Percentiles rank a stretch among this genome's conserved stretches.
These are phyloP conservation scores for Aspergillus flavus DNA, from an alignment of 2,329 filamentous ascomycete genomes.

Conservation along the genomic window DNA sequence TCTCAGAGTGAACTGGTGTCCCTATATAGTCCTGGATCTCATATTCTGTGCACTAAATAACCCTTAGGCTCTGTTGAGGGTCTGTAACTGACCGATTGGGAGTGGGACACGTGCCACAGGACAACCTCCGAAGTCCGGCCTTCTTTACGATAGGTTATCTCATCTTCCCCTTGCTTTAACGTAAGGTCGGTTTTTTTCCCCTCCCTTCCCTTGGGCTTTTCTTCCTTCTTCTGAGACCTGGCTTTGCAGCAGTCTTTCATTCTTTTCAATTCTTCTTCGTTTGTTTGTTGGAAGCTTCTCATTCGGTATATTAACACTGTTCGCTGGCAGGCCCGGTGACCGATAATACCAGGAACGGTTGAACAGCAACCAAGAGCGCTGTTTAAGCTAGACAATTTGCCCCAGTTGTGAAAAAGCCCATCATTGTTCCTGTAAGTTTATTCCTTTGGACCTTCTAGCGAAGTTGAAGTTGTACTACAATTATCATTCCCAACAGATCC, in stretches of 20 bases:
- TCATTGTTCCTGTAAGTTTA: neutral
- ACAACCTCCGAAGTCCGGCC: constrained; percentile 31
- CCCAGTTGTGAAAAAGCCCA: neutral
- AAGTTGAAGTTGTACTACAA: neutral
- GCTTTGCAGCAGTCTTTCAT: neutral
- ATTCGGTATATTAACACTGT: neutral
- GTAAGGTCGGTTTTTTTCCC: neutral
- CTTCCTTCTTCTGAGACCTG: neutral
- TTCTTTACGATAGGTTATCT: constrained; percentile 11
- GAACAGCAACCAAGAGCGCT: neutral
- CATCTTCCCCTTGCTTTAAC: constrained; percentile 4
- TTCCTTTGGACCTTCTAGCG: neutral
- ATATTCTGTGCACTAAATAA: neutral
- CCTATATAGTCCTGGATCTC: neutral
- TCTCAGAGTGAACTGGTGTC: neutral
- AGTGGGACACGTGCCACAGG: constrained; percentile 29
- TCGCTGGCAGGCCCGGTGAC: constrained; percentile 14
- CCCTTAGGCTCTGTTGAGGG: neutral
- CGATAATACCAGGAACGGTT: constrained; percentile 2
- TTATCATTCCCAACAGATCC: constrained; percentile 1
- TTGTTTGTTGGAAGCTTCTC: neutral
- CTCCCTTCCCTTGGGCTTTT: constrained; percentile 6
- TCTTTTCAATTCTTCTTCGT: neutral
- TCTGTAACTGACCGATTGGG: constrained; percentile 5
- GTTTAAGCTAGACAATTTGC: neutral